A percentile compares a stretch with the other conserved stretches of the same genome.
Conservation (phyloP, 2,329 filamentous ascomycete genomes). For the Colletotrichum tofieldiae region DNA sequence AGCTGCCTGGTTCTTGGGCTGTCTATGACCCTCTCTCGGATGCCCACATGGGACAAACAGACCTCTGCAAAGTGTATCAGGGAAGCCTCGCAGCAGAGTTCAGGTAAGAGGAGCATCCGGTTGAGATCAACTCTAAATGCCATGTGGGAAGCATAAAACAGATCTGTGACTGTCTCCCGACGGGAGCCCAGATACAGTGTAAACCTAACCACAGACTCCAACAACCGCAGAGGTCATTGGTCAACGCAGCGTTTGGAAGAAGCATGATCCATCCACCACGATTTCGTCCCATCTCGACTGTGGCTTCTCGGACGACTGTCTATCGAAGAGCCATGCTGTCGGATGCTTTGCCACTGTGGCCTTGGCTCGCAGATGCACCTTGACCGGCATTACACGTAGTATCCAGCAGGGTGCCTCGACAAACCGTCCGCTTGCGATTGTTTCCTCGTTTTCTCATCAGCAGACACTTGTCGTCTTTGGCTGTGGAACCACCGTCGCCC, state of each 20-base stretch:
- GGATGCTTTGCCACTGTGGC: neutral
- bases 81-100: neutral
- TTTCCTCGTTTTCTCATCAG: slow-evolving; percentile 1
- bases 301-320: neutral
- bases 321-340: neutral
- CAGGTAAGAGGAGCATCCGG: neutral
- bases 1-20: neutral
- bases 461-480: neutral
- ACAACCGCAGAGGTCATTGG: neutral
- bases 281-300: too few species aligned
- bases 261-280: too few species aligned
- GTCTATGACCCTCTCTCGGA: neutral
- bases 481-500: neutral
- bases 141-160: neutral
- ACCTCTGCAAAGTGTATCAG: neutral
- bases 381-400: neutral
- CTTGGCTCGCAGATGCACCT: neutral
- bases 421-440: neutral
- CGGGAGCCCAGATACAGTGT: neutral
- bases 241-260: neutral
- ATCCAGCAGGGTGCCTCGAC: neutral
- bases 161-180: neutral
- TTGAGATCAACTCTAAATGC: too few species aligned
- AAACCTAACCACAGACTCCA: neutral
- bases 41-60: neutral